These are phyloP conservation scores for Neopestalotiopsis sp. DNA, from an alignment of 2,329 filamentous ascomycete genomes.

Conservation along the genomic window DNA sequence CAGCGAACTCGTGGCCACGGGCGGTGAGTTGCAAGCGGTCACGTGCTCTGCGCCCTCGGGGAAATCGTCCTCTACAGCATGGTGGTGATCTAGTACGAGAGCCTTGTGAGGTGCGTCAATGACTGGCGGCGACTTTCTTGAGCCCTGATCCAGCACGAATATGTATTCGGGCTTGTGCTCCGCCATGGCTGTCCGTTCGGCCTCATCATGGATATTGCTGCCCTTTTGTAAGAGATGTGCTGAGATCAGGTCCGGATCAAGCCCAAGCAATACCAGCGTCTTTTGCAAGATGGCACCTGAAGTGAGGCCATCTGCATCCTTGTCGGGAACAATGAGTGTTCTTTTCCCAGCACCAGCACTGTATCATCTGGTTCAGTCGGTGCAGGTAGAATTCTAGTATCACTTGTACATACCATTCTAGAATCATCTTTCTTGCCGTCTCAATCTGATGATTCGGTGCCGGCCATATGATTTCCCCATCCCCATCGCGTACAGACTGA, in stretches of 20 bases:
- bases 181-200: slow-evolving; percentile 56
- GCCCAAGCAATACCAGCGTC: slow-evolving; percentile 63
- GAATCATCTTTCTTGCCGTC: slow-evolving; percentile 59
- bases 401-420: slow-evolving; percentile 54
- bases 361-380: background rate
- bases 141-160: slow-evolving; percentile 71
- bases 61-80: slow-evolving; percentile 58
- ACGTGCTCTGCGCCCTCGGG: slow-evolving; percentile 59
- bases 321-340: slow-evolving; percentile 69
- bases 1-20: slow-evolving; percentile 68
- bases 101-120: slow-evolving; percentile 54
- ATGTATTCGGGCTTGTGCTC: slow-evolving; percentile 57
- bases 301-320: slow-evolving; percentile 70
- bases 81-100: slow-evolving; percentile 70
- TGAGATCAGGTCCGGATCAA: slow-evolving; percentile 55
- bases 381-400: slow-evolving; percentile 17
- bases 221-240: slow-evolving; percentile 66
- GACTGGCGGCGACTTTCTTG: slow-evolving; percentile 57
- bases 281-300: slow-evolving; percentile 67
- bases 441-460: slow-evolving; percentile 61
- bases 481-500: slow-evolving; percentile 43
- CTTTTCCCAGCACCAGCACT: slow-evolving; percentile 56
- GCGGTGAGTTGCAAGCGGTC: slow-evolving; percentile 67
- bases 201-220: slow-evolving; percentile 58
- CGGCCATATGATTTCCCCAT: slow-evolving; percentile 63